Conservation (phyloP, 2,329 filamentous ascomycete genomes). For the Cercospora sesami region DNA sequence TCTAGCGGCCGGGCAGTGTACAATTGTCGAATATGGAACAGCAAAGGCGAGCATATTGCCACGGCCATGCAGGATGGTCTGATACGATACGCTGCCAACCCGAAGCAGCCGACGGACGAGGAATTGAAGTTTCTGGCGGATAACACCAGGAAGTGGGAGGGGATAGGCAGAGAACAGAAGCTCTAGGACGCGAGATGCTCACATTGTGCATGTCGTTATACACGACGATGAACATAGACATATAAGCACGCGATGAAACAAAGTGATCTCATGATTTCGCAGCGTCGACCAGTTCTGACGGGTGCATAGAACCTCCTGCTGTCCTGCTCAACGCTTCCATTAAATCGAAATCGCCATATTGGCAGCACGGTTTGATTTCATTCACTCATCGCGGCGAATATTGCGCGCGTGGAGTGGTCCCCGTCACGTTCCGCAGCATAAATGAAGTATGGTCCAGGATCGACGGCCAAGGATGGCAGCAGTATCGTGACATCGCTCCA, state of each 20-base stretch:
- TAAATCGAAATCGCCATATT: too few species aligned
- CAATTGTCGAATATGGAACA: slow-evolving; percentile 50
- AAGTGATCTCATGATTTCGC: too few species aligned
- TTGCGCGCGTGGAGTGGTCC: too few species aligned
- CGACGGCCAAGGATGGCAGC: neutral
- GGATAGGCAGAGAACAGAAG: slow-evolving; percentile 9
- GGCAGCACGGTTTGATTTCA: too few species aligned
- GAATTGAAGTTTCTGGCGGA: slow-evolving; percentile 12
- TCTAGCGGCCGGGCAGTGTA: slow-evolving; percentile 50
- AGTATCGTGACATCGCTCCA: neutral
- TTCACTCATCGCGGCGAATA: too few species aligned
- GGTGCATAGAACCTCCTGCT: too few species aligned
- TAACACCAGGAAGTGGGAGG: slow-evolving; percentile 1
- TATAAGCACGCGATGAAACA: neutral
- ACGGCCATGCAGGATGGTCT: slow-evolving; percentile 54
- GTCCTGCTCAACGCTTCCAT: too few species aligned
- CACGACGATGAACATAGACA: neutral
- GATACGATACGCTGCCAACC: slow-evolving; percentile 36
- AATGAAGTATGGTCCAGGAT: neutral
- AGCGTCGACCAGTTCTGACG: too few species aligned
- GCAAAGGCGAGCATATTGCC: slow-evolving; percentile 46
- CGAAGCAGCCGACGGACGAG: slow-evolving; percentile 14
- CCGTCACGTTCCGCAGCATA: neutral
- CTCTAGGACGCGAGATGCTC: neutral
- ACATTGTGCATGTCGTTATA: neutral